Evolutionary conservation across 2,329 filamentous ascomycete species (phyloP), one percentile per base, ranked within the genome.

Genomic region (Capronia americana): DNA sequence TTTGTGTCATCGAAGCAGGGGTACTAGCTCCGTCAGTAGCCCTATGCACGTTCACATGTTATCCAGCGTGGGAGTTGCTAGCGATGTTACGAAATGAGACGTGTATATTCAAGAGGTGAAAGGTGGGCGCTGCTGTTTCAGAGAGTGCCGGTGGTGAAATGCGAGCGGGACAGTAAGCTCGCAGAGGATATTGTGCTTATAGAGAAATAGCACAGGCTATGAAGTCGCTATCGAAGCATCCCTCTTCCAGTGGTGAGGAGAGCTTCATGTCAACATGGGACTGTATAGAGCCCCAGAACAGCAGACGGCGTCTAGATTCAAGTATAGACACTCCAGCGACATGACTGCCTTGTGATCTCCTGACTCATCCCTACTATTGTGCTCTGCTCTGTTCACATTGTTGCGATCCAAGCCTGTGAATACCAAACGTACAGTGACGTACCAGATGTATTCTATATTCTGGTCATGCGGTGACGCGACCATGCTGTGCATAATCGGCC

Each of bases 241-340:
- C 20, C 48, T 28, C 20, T 23, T 20, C 23, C 17, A 10, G 46
- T 50, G 2, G 5, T 50, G 46, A 11, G 23, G 46, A 50, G 46
- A 26, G 20, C 46, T 50, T 50, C 46, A 50, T 41, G 8, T 50
- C 20, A 26, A 11, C 20, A 50, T 23, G 48, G 24, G 48, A 23
- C 10, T 20, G 23, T 14, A 14, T 14, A 23, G 24, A 23, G 23
- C 48, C 48, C 48, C 20, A 50, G 10, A 14, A 51, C 20, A 51
- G 48, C 24, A 51, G 48, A 51, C 20, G 48, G 48, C 20, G 48
- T 23, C 48, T 51, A 51, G 48, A 51, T 28, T 30, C 41, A 12
- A 59, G 23, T 20, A 24, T 20, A 32, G 11, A 30, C 26, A 14
- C n/a, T 51, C 58, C 46, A 48, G 17, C 17, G 4, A 17, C 34